Evolutionary conservation across 2,329 filamentous ascomycete species (phyloP).

Genomic region (Shiraia bambusicola): DNA sequence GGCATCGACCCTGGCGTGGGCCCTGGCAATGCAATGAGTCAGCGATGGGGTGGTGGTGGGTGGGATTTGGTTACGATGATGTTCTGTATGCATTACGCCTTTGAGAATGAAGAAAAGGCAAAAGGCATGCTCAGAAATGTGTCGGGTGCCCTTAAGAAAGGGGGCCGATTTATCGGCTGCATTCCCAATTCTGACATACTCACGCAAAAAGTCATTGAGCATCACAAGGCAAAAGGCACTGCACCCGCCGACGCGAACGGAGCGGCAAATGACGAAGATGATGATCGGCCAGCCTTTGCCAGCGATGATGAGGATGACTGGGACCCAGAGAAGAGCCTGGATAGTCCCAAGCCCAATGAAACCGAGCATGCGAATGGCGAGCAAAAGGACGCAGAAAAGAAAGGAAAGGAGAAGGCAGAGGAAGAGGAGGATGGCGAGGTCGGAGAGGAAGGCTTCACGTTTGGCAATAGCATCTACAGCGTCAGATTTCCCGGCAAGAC

Average conservation of each 20-base stretch:
- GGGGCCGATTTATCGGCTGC: slow-evolving; percentile 88
- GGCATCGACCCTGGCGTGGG: slow-evolving; percentile 76
- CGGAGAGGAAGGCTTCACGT: slow-evolving; percentile 60
- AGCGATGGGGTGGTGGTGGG: slow-evolving; percentile 67
- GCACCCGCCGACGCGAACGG: slow-evolving; percentile 41
- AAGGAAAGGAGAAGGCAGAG: slow-evolving; percentile 46
- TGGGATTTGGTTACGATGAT: slow-evolving; percentile 98
- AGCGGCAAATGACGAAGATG: slow-evolving; percentile 26
- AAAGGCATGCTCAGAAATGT: slow-evolving; percentile 93
- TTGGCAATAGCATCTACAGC: slow-evolving; percentile 91
- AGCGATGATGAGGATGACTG: slow-evolving; percentile 46
- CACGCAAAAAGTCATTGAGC: slow-evolving; percentile 72
- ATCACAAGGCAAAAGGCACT: slow-evolving; percentile 60
- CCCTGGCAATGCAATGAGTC: slow-evolving; percentile 60
- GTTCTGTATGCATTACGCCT: slow-evolving; percentile 99
- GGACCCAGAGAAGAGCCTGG: slow-evolving; percentile 50
- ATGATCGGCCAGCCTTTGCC: slow-evolving; percentile 39
- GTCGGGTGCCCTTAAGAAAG: slow-evolving; percentile 85
- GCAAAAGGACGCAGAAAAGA: slow-evolving; percentile 26
- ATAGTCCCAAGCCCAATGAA: slow-evolving; percentile 39
- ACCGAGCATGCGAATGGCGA: slow-evolving; percentile 37
- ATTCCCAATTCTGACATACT: slow-evolving; percentile 97
- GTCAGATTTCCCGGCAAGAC: slow-evolving; percentile 85
- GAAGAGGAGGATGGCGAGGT: slow-evolving; percentile 50
- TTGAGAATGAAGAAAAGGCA: slow-evolving; percentile 87